A percentile compares a stretch with the other conserved stretches of the same genome.
Conservation (phyloP, 2,329 filamentous ascomycete genomes). For the Coniella lustricola region DNA sequence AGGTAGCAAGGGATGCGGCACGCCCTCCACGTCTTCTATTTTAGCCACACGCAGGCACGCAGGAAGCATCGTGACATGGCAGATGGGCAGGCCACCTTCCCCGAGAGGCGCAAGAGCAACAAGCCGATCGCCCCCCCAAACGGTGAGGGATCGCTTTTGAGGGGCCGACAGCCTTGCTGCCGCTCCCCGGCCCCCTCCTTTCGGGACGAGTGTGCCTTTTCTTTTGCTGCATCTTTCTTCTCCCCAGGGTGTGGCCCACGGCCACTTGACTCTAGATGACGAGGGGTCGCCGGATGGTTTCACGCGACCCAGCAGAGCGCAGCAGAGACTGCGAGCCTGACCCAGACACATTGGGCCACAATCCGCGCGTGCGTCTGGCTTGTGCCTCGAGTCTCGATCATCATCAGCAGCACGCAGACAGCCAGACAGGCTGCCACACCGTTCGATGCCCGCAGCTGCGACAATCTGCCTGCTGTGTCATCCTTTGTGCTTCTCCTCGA, state of each 20-base stretch:
- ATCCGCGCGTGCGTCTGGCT: neutral
- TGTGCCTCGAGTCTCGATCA: neutral
- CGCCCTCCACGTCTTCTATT: neutral
- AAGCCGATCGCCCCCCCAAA: constrained; percentile 1
- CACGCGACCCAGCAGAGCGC: constrained; percentile 3
- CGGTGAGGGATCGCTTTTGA: neutral
- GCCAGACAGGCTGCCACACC: too few species aligned
- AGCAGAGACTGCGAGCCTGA: too few species aligned
- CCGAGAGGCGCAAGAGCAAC: constrained; percentile 1
- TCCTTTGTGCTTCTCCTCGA: too few species aligned
- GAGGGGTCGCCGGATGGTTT: neutral
- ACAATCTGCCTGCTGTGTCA: too few species aligned
- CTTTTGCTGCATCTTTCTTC: constrained; percentile 1
- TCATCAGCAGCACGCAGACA: neutral
- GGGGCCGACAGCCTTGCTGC: neutral
- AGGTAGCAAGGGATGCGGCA: constrained; percentile 8
- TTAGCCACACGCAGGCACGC: constrained; percentile 1
- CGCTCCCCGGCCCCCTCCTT: constrained; percentile 1
- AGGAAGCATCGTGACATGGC: constrained; percentile 10
- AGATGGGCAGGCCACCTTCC: constrained; percentile 6
- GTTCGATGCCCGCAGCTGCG: too few species aligned
- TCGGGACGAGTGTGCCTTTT: neutral
- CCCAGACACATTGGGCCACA: constrained; percentile 3
- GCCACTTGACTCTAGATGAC: constrained; percentile 8
- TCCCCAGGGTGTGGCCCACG: neutral